A percentile compares a stretch with the other conserved stretches of the same genome.
Conservation (phyloP, 2,329 filamentous ascomycete species). For the Penicillium sp. region DNA sequence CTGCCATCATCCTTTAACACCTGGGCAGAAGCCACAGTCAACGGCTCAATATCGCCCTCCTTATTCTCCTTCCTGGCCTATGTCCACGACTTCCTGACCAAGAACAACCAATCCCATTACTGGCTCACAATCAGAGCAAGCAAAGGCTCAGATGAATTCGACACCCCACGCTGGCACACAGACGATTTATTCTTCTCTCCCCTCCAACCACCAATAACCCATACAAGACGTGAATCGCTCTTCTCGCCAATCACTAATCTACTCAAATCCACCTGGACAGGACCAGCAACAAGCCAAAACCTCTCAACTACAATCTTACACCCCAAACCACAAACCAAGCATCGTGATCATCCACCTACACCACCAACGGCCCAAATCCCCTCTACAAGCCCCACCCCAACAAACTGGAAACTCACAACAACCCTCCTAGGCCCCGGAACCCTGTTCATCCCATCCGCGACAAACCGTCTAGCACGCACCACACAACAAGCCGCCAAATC, state of each 20-base stretch:
- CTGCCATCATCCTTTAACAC: constrained; percentile 41
- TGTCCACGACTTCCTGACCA: constrained; percentile 38
- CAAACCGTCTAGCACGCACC: constrained; percentile 34
- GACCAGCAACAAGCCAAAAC: neutral
- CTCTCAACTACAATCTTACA: neutral
- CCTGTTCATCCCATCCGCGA: constrained; percentile 41
- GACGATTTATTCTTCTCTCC: constrained; percentile 49
- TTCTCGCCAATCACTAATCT: neutral
- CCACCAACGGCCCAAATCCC: constrained; percentile 1
- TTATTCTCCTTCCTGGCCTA: constrained; percentile 45
- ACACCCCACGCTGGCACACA: constrained; percentile 50
- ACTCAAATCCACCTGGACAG: neutral
- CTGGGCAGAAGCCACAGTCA: constrained; percentile 38
- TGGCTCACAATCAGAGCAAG: constrained; percentile 51
- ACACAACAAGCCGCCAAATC: constrained; percentile 32
- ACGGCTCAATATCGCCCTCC: constrained; percentile 32
- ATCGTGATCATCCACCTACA: constrained; percentile 2
- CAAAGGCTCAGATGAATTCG: constrained; percentile 43
- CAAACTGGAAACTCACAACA: constrained; percentile 51
- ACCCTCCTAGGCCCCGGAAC: constrained; percentile 49
- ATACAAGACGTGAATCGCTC: constrained; percentile 5
- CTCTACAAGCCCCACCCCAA: constrained; percentile 23
- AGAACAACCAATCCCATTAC: constrained; percentile 42
- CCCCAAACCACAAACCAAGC: neutral
- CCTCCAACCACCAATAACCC: constrained; percentile 13